Evolutionary conservation across 306 rosid species (phyloP).

Genomic region (Cucumis hystrix): DNA sequence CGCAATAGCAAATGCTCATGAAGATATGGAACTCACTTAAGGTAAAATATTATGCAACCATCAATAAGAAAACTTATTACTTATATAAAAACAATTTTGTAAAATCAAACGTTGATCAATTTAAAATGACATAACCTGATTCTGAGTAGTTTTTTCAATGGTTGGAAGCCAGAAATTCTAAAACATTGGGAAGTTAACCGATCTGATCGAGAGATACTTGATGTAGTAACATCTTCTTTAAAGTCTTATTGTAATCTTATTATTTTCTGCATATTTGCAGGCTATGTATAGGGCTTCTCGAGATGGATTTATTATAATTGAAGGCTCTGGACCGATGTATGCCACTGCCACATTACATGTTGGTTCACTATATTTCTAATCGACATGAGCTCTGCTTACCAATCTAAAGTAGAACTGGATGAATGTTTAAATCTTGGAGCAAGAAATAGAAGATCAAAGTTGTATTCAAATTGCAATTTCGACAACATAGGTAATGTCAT

Average conservation of each 20-base stretch:
- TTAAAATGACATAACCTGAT: not conserved
- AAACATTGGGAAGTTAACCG: too few relatives aligned
- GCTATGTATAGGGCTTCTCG: slow-evolving; percentile 64
- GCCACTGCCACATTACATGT: slow-evolving; percentile 85
- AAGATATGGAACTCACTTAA: slow-evolving; percentile 56
- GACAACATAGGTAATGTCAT: slow-evolving; percentile 53
- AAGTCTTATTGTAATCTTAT: slow-evolving; percentile 4
- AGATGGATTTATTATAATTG: slow-evolving; percentile 58
- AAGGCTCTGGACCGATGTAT: slow-evolving; percentile 88
- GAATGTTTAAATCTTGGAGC: slow-evolving; percentile 96
- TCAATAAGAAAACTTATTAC: not conserved
- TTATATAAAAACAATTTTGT: not conserved
- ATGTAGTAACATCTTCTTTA: not conserved
- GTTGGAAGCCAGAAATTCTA: too few relatives aligned
- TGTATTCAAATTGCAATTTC: slow-evolving; percentile 72
- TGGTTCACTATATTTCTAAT: too few relatives aligned
- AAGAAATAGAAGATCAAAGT: slow-evolving; percentile 88
- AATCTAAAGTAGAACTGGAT: slow-evolving; percentile 21
- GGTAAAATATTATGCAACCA: slow-evolving; percentile 19
- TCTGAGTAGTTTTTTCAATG: not conserved
- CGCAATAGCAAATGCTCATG: slow-evolving; percentile 49
- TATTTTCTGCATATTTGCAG: slow-evolving; percentile 21
- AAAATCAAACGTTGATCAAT: not conserved
- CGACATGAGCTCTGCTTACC: too few relatives aligned
- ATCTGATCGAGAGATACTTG: too few relatives aligned